Base-by-base conservation (phyloP, 768 basidiomycete genomes). In the Leccinum subgranulosum region DNA sequence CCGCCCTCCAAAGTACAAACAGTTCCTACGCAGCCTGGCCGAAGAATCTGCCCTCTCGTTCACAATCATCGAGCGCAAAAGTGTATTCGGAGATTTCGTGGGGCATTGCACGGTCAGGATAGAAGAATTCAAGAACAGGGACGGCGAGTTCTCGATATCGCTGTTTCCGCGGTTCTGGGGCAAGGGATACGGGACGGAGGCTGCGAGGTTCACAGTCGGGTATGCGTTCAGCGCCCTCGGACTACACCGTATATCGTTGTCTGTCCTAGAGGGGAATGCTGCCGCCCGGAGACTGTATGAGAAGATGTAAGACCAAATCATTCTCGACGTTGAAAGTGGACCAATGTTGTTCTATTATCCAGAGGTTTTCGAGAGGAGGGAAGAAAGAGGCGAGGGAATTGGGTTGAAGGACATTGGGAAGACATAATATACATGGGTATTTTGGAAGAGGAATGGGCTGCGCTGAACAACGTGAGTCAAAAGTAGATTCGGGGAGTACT, bases 171-270 rank as follows among this genome's bases (percentile, higher is more conserved):
- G 63, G 29, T 69, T 69, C 36, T 74, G 72, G 72, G 63, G 66
- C 3, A 69, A 69, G 31, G 76, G 75, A 2, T 76, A 72, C 45
- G 75, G 73, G 15, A 69, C 64, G 48, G 75, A 76, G 51, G 66
- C 71, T 6, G 64, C 68, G 28, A 63, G 54, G 9, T 79, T 74
- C 60, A 65, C 74, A 28, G 65, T 75, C 3, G 71, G 73, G 47
- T 60, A 76, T 57, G 70, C 67, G 2, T 77, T 79, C 48, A 61
- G 59, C 31, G 62, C 67, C 23, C 54, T 78, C 21, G 70, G 66
- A n/a, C 56, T 76, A 49, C 73, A 76, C 47, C 75, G 76, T 2
- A 63, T 78, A 51, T 72, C 74, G 10, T 63, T 78, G 41, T 65
- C 58, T 12, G 70, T 76, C 14, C 60, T 72, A 17, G 70, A 72